Evolutionary conservation across 176 grass and related monocot species (phyloP), one percentile per base, ranked within the genome.

Genomic region (Carex parvula): DNA sequence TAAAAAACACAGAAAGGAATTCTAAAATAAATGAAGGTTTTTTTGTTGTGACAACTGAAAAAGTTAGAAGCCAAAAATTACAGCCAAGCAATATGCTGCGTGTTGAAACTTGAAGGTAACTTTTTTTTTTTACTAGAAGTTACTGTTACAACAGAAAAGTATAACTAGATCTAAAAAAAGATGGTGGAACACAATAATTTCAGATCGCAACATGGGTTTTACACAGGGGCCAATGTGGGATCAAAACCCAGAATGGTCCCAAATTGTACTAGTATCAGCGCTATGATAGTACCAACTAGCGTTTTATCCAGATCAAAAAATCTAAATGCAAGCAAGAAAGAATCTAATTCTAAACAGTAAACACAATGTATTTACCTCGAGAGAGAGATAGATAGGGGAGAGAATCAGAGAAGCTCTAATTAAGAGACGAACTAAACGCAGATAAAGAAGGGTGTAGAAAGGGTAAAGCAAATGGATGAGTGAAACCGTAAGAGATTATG

Each of bases 401-500:
- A 39, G 37, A 39, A 37, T 37, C 35, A 32, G 52, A 53, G 35
- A 64, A 35, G 48, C 50, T 44, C 6, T 44, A 18, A 61, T 3
- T 39, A 41, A 80, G 41, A 68, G 21, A n/a, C 16, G 11, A 52
- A 83, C 60, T 83, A 55, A 68, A 83, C 62, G 62, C 80, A 83
- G 69, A 64, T 68, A 66, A 67, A 26, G 57, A 44, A 83, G n/a
- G 58, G 20, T 24, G 2, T 44, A 68, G 42, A 83, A 32, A 83
- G 60, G 41, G 39, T 18, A 52, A 83, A 66, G 3, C 0, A 66
- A 68, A 37, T 66, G 80, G 62, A 83, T 83, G 80, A 83, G 12
- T 21, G 63, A 54, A 83, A 66, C 60, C 4, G 62, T 55, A 54
- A 54, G 62, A 67, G 80, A 83, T 54, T 54, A 1, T 46, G 37